Evolutionary conservation across 2,329 filamentous ascomycete species (phyloP).

Genomic region (Cladophialophora bantiana): DNA sequence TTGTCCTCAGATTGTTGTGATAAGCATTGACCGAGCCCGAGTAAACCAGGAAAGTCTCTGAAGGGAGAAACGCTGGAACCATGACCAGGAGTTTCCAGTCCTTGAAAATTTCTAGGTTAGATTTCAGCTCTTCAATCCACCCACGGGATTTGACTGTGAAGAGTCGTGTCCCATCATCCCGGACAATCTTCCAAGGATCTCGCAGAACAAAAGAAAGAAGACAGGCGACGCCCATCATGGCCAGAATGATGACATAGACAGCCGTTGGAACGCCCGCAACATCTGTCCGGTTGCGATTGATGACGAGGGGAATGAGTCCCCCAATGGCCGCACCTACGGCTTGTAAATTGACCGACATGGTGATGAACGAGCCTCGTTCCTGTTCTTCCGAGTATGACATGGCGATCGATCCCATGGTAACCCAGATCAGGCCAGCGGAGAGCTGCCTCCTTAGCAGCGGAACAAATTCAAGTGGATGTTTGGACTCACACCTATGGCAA

Average conservation of each 20-base stretch:
- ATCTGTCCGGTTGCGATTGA: slow-evolving; percentile 23
- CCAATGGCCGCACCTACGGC: slow-evolving; percentile 39
- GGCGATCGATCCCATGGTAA: slow-evolving; percentile 45
- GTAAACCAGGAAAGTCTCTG: slow-evolving; percentile 46
- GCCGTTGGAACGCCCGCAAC: slow-evolving; percentile 21
- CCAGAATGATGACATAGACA: slow-evolving; percentile 23
- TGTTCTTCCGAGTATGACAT: slow-evolving; percentile 46
- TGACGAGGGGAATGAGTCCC: slow-evolving; percentile 22
- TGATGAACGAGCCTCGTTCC: slow-evolving; percentile 44
- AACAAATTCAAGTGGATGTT: background rate
- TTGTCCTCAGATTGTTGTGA: slow-evolving; percentile 43
- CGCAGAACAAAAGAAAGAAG: slow-evolving; percentile 17
- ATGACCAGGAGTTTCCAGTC: slow-evolving; percentile 43
- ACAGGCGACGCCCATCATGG: slow-evolving; percentile 18
- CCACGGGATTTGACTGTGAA: slow-evolving; percentile 41
- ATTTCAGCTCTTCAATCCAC: slow-evolving; percentile 43
- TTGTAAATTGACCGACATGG: slow-evolving; percentile 44
- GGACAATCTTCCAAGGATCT: slow-evolving; percentile 18
- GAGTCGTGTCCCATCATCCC: slow-evolving; percentile 38
- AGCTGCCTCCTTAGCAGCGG: background rate
- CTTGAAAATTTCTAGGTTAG: slow-evolving; percentile 42
- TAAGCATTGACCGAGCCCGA: slow-evolving; percentile 46
- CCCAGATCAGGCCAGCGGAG: slow-evolving; percentile 42
- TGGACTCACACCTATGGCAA: slow-evolving; percentile 21
- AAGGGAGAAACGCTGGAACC: slow-evolving; percentile 41